Evolutionary conservation across 345 rosid species (phyloP), one percentile per base, ranked within the genome.

Genomic region (Camelina sativa): DNA sequence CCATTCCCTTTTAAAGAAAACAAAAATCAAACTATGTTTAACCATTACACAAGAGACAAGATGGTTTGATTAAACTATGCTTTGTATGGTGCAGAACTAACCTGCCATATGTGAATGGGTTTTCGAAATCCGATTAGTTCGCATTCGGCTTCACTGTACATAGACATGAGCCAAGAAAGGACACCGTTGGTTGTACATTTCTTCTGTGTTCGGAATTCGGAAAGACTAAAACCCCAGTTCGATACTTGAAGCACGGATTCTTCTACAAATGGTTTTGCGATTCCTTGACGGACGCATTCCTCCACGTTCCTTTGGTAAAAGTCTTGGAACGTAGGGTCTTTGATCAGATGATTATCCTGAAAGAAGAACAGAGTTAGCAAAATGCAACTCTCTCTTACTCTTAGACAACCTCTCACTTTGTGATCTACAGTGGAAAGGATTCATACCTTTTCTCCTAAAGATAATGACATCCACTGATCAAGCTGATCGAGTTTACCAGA

Each of bases 41-140:
- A 44, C 35, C 35, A 63, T 38, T 38, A 30, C 57, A 22, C 20
- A 64, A 44, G 30, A 73, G 15, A 22, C 20, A 64, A 44, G 20
- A 73, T 19, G 13, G 5, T n/a, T 22, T 12, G n/a, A n/a, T 17
- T 19, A 17, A 8, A 46, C 22, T 19, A 56, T 71, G 58, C 5
- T 30, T 40, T 52, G 62, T 32, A 54, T 56, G 28, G 11, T 11
- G 51, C 20, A 65, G 52, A 35, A 32, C 85, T 74, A 35, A 89
- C 98, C 97, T 94, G 98, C 98, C 97, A 91, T 72, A 94, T 81
- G 78, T 94, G 97, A 69, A 91, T 84, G 20, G 98, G 95, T 35
- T 84, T 84, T 22, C 84, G 85, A 81, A 85, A 91, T 64, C 98
- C 98, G 0, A 79, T 69, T 67, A 86, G 77, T 69, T 87, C 90